Evolutionary conservation across 768 basidiomycete genomes (phyloP), one percentile per base, ranked within the genome.

Genomic region (Leccinum uliginosum): DNA sequence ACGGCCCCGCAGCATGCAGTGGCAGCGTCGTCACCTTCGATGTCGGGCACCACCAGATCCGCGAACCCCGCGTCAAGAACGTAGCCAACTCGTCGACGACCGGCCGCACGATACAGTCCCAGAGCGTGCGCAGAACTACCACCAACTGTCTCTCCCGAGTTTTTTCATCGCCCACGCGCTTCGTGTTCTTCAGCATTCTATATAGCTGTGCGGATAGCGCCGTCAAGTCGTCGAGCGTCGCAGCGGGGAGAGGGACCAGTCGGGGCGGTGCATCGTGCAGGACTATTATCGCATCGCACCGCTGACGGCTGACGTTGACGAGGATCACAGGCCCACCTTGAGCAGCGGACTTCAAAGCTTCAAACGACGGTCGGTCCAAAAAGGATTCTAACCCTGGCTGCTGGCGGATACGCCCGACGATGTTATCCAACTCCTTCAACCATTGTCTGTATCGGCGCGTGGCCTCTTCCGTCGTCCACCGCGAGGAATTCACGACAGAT

Each of bases 251-350:
- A 9, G 64, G 61, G 6, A 69, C 57, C 21, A 59, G 59, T 35
- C 56, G 62, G 0, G 67, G 69, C 2, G 60, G 32, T 9, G 55
- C 56, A 10, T 61, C 56, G 11, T 62, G 43, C n/a, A 64, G 43
- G 23, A 77, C 62, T 12, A 76, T 71, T 26, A 79, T 26, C 0
- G 75, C 76, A 55, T 79, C 75, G 35, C 75, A 78, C n/a, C 73
- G 64, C 34, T 26, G 55, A 10, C 30, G 24, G 55, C 65, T 60
- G 24, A 68, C 57, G 38, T 77, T 78, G 47, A 78, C 62, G 15
- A 79, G 55, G 19, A 76, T 70, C n/a, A 74, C 66, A 6, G 74
- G 73, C 3, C 74, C 75, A 2, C 58, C 64, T 1, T 55, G 49
- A 3, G 71, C 67, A 23, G 65, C 64, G 1, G 12, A 50, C 21